Percentiles rank a stretch among this genome's conserved stretches.
Evolutionary conservation across 495 filamentous ascomycete species (phyloP).

Genomic region (Penicillium goetzii): DNA sequence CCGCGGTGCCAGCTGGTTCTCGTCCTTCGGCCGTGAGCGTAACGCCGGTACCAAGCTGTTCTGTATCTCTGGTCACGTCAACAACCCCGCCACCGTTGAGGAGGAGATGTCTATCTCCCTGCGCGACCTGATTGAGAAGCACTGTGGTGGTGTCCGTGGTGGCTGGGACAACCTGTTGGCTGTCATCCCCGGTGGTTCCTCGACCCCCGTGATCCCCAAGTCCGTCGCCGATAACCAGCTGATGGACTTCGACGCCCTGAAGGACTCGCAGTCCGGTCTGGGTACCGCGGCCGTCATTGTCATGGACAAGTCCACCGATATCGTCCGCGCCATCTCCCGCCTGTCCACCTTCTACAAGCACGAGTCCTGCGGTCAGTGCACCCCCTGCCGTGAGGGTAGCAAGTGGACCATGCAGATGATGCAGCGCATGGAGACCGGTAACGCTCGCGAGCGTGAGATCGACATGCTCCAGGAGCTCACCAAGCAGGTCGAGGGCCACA

Average conservation of each 20-base stretch:
- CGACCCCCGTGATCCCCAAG: slow-evolving; percentile 92
- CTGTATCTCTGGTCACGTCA: slow-evolving; percentile 98
- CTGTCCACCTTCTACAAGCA: slow-evolving; percentile 97
- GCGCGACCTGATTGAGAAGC: slow-evolving; percentile 92
- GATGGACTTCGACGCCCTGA: slow-evolving; percentile 98
- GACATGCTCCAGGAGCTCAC: slow-evolving; percentile 99
- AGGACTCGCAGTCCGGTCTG: slow-evolving; percentile 94
- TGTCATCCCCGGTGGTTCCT: slow-evolving; percentile 94
- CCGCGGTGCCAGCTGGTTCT: slow-evolving; percentile 91
- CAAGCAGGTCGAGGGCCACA: slow-evolving; percentile 98
- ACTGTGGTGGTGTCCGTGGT: slow-evolving; percentile 94
- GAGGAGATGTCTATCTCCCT: slow-evolving; percentile 98
- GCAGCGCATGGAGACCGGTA: slow-evolving; percentile 89
- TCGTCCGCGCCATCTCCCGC: slow-evolving; percentile 89
- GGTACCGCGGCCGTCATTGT: slow-evolving; percentile 99
- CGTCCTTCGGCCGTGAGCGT: slow-evolving; percentile 86
- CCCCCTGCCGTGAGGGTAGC: slow-evolving; percentile 93
- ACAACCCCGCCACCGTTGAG: slow-evolving; percentile 96
- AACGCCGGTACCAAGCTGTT: slow-evolving; percentile 97
- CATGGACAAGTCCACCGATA: slow-evolving; percentile 96
- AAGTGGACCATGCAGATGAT: slow-evolving; percentile 99
- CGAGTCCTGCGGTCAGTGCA: slow-evolving; percentile 98
- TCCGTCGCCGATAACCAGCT: slow-evolving; percentile 86
- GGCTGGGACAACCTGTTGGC: slow-evolving; percentile 98
- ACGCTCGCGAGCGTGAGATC: slow-evolving; percentile 87